These are phyloP conservation scores for Citrullus mucosospermus DNA, from an alignment of 306 rosid genomes.

Conservation along the genomic window DNA sequence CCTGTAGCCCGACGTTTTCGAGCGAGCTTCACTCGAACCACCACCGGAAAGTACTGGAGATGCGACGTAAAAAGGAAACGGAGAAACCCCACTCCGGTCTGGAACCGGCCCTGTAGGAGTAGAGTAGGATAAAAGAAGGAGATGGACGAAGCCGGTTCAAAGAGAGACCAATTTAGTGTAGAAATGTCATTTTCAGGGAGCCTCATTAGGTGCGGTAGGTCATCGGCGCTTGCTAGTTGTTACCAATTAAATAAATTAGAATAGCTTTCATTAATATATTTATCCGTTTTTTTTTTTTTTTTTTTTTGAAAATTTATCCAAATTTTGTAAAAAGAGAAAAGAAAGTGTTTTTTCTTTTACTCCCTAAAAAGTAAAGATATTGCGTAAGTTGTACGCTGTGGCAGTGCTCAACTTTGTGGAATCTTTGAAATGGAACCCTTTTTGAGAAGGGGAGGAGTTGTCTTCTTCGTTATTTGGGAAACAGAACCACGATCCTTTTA, in stretches of 20 bases:
- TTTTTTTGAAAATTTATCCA: not conserved
- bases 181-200: not conserved
- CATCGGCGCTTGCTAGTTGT: not conserved
- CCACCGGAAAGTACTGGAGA: conserved; percentile 94
- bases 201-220: conserved; percentile 4
- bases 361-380: not conserved
- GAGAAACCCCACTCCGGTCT: not conserved
- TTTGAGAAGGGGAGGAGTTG: not conserved
- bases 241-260: not conserved
- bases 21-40: conserved; percentile 77
- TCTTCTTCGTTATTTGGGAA: not conserved
- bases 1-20: conserved; percentile 89
- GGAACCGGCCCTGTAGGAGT: not conserved
- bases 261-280: not conserved
- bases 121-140: not conserved
- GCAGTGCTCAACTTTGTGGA: not conserved
- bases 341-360: not conserved
- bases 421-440: not conserved
- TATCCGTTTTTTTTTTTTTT: not conserved
- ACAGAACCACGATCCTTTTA: not conserved
- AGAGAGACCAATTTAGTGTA: not conserved
- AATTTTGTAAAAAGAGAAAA: not conserved
- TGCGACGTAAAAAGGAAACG: conserved; percentile 74
- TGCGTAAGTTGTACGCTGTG: not conserved
- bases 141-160: not conserved